These are phyloP conservation scores for Cryoendolithus antarcticus DNA, from an alignment of 2,329 filamentous ascomycete genomes.

Conservation along the genomic window DNA sequence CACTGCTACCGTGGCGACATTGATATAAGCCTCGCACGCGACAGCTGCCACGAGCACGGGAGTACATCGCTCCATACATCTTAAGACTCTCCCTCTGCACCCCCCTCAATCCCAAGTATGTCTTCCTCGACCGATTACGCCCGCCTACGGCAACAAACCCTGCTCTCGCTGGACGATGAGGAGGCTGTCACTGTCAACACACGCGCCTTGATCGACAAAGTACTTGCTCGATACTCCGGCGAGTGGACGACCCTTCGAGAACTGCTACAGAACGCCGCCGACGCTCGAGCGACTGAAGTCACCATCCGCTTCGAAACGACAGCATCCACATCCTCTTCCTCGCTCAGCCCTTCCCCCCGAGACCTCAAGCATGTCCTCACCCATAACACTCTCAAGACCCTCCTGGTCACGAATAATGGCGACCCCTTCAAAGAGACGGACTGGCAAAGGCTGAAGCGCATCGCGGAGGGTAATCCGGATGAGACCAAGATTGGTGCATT, in stretches of 20 bases:
- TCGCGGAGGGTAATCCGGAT: slow-evolving; percentile 97
- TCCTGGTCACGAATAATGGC: slow-evolving; percentile 91
- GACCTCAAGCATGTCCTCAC: slow-evolving; percentile 71
- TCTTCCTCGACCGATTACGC: slow-evolving; percentile 17
- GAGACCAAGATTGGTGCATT: slow-evolving; percentile 99
- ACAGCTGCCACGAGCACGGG: too few species aligned
- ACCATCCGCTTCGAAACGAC: slow-evolving; percentile 85
- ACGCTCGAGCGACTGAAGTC: slow-evolving; percentile 82
- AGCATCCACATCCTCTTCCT: slow-evolving; percentile 66
- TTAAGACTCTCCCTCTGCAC: not conserved
- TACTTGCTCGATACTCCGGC: slow-evolving; percentile 87
- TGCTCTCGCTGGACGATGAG: slow-evolving; percentile 77
- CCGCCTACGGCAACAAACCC: slow-evolving; percentile 66
- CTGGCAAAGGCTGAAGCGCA: slow-evolving; percentile 86
- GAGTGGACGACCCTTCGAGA: slow-evolving; percentile 85
- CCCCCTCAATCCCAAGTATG: slow-evolving; percentile 6
- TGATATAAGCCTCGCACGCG: too few species aligned
- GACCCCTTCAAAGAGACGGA: slow-evolving; percentile 78
- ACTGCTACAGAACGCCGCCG: slow-evolving; percentile 95
- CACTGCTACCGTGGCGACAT: too few species aligned
- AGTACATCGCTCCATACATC: too few species aligned
- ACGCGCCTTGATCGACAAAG: slow-evolving; percentile 91
- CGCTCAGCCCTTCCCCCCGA: slow-evolving; percentile 50
- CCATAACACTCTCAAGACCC: slow-evolving; percentile 71
- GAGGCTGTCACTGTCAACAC: slow-evolving; percentile 98